These are phyloP conservation scores for Royoungia palumana DNA, from an alignment of 768 basidiomycete species.

Conservation along the genomic window DNA sequence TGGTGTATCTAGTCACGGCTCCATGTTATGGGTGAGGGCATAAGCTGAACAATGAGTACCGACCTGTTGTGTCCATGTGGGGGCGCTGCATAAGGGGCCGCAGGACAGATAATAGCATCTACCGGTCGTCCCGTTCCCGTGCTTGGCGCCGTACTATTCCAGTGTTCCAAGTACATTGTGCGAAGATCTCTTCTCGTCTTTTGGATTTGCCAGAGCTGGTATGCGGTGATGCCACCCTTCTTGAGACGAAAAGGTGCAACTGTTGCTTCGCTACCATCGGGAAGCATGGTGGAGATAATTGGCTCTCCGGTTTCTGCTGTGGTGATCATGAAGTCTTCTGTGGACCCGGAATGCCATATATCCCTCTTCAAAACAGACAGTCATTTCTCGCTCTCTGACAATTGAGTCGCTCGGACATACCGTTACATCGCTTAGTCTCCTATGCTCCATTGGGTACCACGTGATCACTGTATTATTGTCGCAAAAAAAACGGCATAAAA, in stretches of 20 bases:
- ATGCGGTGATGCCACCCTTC: constrained; percentile 42
- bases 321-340: constrained; percentile 42
- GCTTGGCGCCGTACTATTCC: constrained; percentile 47
- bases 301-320: constrained; percentile 51
- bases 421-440: constrained; percentile 38
- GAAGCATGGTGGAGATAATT: constrained; percentile 46
- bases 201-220: constrained; percentile 67
- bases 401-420: constrained; percentile 34
- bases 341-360: constrained; percentile 47
- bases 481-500: neutral
- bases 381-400: neutral
- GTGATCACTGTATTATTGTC: constrained; percentile 52
- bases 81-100: constrained; percentile 55
- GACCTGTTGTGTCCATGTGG: constrained; percentile 61
- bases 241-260: constrained; percentile 27
- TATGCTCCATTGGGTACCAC: constrained; percentile 59
- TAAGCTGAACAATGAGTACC: constrained; percentile 10
- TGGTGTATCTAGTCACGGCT: constrained; percentile 34
- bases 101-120: constrained; percentile 70
- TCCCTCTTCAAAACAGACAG: constrained; percentile 23
- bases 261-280: constrained; percentile 24
- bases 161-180: constrained; percentile 56
- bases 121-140: constrained; percentile 72
- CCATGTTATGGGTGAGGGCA: neutral
- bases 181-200: constrained; percentile 45